phyloP scores from a whole-genome alignment of 2,329 filamentous ascomycete genomes.

The Talaromyces sp. region DNA sequence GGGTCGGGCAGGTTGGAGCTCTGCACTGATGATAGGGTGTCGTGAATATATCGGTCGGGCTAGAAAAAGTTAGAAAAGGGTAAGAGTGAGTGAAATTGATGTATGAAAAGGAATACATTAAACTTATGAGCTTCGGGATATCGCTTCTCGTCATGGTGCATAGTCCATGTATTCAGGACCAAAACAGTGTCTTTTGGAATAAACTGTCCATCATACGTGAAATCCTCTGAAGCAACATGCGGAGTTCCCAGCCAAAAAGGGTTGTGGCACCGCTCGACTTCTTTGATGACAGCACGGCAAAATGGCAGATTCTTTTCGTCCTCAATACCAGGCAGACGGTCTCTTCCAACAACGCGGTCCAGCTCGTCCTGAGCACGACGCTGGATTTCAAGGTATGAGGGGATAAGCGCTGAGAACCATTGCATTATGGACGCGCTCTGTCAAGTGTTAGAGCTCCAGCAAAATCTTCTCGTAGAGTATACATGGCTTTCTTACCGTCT shows the following conservation, averaged over 20 bases:
- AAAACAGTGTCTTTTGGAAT: constrained; percentile 46
- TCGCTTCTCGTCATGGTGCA: constrained; percentile 35
- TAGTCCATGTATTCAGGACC: constrained; percentile 38
- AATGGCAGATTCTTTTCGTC: constrained; percentile 25
- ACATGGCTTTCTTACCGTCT: too few relatives aligned
- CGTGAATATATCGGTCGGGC: too few relatives aligned
- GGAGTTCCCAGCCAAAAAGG: too few relatives aligned
- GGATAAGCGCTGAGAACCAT: too few relatives aligned
- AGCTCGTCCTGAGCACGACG: constrained; percentile 33
- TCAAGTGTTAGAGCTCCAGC: too few relatives aligned
- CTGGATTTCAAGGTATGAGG: constrained; percentile 24
- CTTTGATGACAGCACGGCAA: constrained; percentile 25
- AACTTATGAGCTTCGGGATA: constrained; percentile 34
- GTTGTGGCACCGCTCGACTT: constrained; percentile 22
- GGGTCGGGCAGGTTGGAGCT: constrained; percentile 20
- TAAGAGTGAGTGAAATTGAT: too few relatives aligned
- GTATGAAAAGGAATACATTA: constrained; percentile 5
- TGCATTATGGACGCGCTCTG: too few relatives aligned
- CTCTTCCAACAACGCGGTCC: constrained; percentile 26
- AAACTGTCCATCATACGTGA: not conserved
- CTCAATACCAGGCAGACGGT: constrained; percentile 26
- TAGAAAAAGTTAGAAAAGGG: too few relatives aligned
- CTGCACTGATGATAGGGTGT: constrained; percentile 21
- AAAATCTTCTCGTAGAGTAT: too few relatives aligned
- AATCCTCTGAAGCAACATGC: constrained; percentile 14